phyloP scores from a whole-genome alignment of 345 rosid genomes.

The Boechera retrofracta region DNA sequence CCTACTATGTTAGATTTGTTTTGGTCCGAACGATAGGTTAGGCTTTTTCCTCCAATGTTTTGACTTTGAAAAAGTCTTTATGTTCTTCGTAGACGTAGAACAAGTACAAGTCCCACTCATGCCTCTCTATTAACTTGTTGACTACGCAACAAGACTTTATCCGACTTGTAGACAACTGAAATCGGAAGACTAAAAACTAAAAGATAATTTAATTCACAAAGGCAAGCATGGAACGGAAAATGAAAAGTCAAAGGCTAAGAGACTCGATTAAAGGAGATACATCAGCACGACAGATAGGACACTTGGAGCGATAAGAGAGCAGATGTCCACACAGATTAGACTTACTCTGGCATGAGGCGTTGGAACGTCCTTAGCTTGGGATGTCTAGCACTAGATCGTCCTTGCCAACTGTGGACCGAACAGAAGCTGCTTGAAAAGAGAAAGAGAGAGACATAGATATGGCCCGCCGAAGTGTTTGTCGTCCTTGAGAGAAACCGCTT shows the following conservation, averaged over 20 bases:
- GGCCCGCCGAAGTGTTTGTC: background rate
- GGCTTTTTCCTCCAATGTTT: constrained; percentile 40
- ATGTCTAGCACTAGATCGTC: background rate
- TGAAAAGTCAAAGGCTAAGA: constrained; percentile 8
- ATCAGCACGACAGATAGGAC: constrained; percentile 79
- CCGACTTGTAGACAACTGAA: background rate
- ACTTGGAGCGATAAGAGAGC: constrained; percentile 58
- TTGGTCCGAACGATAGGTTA: constrained; percentile 7
- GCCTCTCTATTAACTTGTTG: constrained; percentile 20
- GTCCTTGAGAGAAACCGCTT: background rate
- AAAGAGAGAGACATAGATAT: background rate
- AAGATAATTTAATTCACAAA: background rate
- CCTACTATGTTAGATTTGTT: constrained; percentile 13
- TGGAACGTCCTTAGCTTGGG: background rate
- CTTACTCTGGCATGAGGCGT: background rate
- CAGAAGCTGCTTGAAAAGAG: background rate
- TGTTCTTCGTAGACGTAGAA: background rate
- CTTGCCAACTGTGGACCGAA: background rate
- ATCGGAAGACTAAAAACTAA: background rate
- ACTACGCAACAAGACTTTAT: constrained; percentile 30
- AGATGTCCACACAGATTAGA: constrained; percentile 57
- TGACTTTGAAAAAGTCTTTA: constrained; percentile 30
- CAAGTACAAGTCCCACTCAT: background rate
- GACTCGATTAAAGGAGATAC: constrained; percentile 31
- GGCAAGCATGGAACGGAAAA: background rate